Conservation (phyloP, 139 green algal genomes). For the Deuterostichococcus epilithicus region DNA sequence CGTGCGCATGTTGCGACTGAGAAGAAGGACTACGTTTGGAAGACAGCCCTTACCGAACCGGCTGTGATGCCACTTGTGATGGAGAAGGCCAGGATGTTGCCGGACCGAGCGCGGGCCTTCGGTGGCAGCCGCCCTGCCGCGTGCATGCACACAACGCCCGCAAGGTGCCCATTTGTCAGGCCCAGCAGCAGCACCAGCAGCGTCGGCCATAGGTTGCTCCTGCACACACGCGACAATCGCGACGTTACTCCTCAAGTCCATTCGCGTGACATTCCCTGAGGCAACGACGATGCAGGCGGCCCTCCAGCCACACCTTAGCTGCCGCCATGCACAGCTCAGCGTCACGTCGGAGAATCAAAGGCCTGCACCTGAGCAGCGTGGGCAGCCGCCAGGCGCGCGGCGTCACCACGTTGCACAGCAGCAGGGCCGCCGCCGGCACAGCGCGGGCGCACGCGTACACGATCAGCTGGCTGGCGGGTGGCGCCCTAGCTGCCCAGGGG, state of each 20-base stretch:
- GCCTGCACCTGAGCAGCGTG: constrained; percentile 7
- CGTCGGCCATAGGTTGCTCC: constrained; percentile 12
- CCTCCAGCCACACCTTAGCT: background rate
- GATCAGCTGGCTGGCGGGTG: constrained; percentile 10
- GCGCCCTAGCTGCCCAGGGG: constrained; percentile 13
- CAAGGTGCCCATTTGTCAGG: constrained; percentile 34
- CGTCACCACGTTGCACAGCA: constrained; percentile 33
- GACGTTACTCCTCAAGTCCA: too few species aligned
- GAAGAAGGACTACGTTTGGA: background rate
- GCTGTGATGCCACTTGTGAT: constrained; percentile 1
- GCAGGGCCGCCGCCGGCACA: constrained; percentile 13
- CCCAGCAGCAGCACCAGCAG: constrained; percentile 25
- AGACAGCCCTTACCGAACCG: background rate
- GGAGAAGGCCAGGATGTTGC: background rate
- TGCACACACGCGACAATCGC: too few species aligned
- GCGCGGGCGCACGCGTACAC: constrained; percentile 16
- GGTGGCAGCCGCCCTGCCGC: constrained; percentile 23
- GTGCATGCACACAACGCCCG: constrained; percentile 33
- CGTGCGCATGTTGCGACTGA: too few species aligned
- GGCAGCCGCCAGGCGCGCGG: constrained; percentile 22
- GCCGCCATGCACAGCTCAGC: background rate
- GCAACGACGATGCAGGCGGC: background rate
- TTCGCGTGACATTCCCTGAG: too few species aligned
- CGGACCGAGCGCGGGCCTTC: background rate
- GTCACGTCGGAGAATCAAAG: background rate